Evolutionary conservation across 768 basidiomycete genomes (phyloP).

Genomic region (Tricholoma flavovirens): DNA sequence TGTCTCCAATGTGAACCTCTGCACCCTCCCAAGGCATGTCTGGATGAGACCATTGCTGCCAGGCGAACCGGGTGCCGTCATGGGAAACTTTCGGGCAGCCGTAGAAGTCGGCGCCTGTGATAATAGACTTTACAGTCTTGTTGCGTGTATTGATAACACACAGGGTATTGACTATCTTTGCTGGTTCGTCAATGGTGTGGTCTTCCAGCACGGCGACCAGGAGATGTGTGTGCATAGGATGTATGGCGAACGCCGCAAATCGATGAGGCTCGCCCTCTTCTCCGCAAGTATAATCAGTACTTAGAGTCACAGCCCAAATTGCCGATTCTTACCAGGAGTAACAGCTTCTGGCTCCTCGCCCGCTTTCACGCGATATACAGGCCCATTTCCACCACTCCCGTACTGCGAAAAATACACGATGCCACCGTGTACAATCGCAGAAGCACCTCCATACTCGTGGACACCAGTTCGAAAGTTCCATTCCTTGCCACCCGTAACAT

Average conservation of each 20-base stretch:
- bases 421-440: slow-evolving; percentile 41
- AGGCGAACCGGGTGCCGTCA: slow-evolving; percentile 18
- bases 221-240: slow-evolving; percentile 47
- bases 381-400: slow-evolving; percentile 34
- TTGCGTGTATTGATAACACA: slow-evolving; percentile 46
- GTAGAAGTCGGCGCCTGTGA: slow-evolving; percentile 69
- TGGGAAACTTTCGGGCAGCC: slow-evolving; percentile 34
- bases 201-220: slow-evolving; percentile 66
- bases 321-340: slow-evolving; percentile 50
- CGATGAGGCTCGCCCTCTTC: slow-evolving; percentile 46
- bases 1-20: slow-evolving; percentile 37
- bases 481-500: slow-evolving; percentile 42
- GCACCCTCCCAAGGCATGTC: slow-evolving; percentile 25
- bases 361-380: slow-evolving; percentile 38
- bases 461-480: slow-evolving; percentile 60
- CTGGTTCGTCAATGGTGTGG: slow-evolving; percentile 50
- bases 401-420: slow-evolving; percentile 50
- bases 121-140: slow-evolving; percentile 39
- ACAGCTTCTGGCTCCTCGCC: slow-evolving; percentile 38
- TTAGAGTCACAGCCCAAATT: slow-evolving; percentile 2
- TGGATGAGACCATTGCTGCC: slow-evolving; percentile 23
- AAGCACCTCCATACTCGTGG: slow-evolving; percentile 63
- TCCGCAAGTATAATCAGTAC: not conserved
- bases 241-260: slow-evolving; percentile 58
- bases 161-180: slow-evolving; percentile 51